These are phyloP conservation scores for Aspergillus fumigatiaffinis DNA, from an alignment of 2,329 filamentous ascomycete genomes.

Conservation along the genomic window DNA sequence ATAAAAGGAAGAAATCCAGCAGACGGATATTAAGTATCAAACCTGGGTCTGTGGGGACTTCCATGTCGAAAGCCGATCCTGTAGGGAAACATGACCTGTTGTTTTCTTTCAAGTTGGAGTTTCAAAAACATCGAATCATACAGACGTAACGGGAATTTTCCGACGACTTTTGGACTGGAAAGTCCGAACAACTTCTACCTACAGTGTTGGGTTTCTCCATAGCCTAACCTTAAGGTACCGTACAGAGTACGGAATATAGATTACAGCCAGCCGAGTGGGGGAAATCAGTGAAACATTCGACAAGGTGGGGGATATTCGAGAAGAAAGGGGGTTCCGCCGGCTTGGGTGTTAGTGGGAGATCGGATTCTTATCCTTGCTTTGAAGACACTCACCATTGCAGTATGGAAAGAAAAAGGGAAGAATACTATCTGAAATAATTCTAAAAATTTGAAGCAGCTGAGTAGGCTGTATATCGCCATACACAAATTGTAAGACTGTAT, in stretches of 20 bases:
- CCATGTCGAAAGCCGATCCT: neutral
- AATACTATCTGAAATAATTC: neutral
- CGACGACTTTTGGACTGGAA: neutral
- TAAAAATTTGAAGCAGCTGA: neutral
- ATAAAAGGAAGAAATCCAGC: conserved; percentile 1
- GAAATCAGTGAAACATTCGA: conserved; percentile 9
- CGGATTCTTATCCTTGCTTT: conserved; percentile 4
- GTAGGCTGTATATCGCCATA: neutral
- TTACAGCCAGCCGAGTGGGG: conserved; percentile 15
- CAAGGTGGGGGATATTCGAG: conserved; percentile 7
- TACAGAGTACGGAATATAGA: neutral
- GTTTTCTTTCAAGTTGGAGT: neutral
- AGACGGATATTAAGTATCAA: conserved; percentile 23
- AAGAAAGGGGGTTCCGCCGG: conserved; percentile 24
- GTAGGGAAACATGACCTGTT: neutral
- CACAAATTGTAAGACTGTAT: neutral
- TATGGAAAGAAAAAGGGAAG: neutral
- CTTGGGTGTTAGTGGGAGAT: conserved; percentile 26
- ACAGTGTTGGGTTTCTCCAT: neutral
- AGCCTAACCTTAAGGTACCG: neutral
- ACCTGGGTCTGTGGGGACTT: conserved; percentile 13
- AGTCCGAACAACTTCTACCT: neutral
- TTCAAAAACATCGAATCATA: neutral
- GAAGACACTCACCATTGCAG: neutral
- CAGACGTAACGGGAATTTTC: neutral